Evolutionary conservation across 371 early-diverging fungal genomes (phyloP).

Genomic region (Rhizopus arrhizus): DNA sequence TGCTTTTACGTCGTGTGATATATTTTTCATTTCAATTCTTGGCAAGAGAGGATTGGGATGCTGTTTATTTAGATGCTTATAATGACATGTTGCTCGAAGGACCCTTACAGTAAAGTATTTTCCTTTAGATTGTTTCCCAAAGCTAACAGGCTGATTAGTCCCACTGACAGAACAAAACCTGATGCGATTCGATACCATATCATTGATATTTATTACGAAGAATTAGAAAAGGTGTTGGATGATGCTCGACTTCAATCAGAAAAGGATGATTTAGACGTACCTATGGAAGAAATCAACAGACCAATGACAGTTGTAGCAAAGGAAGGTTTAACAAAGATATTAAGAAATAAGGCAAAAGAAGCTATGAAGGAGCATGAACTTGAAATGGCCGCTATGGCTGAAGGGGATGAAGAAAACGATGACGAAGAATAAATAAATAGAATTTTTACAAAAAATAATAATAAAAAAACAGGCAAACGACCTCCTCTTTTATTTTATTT

Average conservation of each 20-base stretch:
- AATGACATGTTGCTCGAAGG: conserved; percentile 65
- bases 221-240: conserved; percentile 69
- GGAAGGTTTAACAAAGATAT: conserved; percentile 53
- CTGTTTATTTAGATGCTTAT: conserved; percentile 60
- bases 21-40: conserved; percentile 70
- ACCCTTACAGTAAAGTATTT: conserved; percentile 68
- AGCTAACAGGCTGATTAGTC: conserved; percentile 33
- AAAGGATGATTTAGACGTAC: conserved; percentile 47
- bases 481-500: no score
- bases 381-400: conserved; percentile 29
- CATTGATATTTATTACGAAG: conserved; percentile 80
- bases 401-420: conserved; percentile 24
- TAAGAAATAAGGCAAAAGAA: conserved; percentile 58
- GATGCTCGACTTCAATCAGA: conserved; percentile 42
- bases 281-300: conserved; percentile 64
- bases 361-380: conserved; percentile 34
- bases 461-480: neutral
- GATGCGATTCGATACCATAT: conserved; percentile 81
- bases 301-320: conserved; percentile 68
- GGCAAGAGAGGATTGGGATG: conserved; percentile 68
- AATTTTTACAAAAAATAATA: neutral
- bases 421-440: conserved; percentile 8
- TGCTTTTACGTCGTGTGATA: conserved; percentile 77
- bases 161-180: conserved; percentile 66
- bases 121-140: no score